Conservation (phyloP, 2,329 filamentous ascomycete genomes). For the Ilyonectria robusta region DNA sequence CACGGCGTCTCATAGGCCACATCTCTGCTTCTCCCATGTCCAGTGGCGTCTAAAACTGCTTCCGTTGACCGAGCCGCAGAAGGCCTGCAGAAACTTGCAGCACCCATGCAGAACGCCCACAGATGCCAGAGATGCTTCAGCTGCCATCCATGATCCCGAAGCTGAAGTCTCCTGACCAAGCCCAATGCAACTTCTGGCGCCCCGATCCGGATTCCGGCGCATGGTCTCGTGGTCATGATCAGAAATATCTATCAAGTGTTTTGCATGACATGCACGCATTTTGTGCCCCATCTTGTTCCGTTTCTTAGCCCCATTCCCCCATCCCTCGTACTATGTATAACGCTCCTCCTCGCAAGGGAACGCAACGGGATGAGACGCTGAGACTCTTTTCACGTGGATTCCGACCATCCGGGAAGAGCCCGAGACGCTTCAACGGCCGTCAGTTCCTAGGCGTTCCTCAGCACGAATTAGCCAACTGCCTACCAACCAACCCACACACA, state of each 20-base stretch:
- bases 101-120: not conserved
- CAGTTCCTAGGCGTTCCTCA: not conserved
- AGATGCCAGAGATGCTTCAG: slow-evolving; percentile 15
- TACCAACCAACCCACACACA: too few relatives aligned
- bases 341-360: not conserved
- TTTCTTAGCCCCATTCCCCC: too few relatives aligned
- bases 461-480: too few relatives aligned
- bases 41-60: slow-evolving; percentile 4
- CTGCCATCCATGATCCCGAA: slow-evolving; percentile 11
- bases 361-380: not conserved
- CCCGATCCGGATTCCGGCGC: not conserved
- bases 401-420: not conserved
- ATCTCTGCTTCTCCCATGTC: slow-evolving; percentile 3
- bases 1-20: slow-evolving; percentile 20
- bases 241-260: not conserved
- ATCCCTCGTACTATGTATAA: too few relatives aligned
- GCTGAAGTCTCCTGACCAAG: slow-evolving; percentile 15
- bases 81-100: not conserved
- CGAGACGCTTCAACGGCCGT: not conserved
- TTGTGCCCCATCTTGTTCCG: not conserved
- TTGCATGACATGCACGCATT: not conserved
- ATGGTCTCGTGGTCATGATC: slow-evolving; percentile 10
- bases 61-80: slow-evolving; percentile 26
- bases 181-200: slow-evolving; percentile 5
- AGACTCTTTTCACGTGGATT: not conserved